These are phyloP conservation scores for Moniliella sp. DNA, from an alignment of 1,284 basidiomycete genomes.

Conservation along the genomic window DNA sequence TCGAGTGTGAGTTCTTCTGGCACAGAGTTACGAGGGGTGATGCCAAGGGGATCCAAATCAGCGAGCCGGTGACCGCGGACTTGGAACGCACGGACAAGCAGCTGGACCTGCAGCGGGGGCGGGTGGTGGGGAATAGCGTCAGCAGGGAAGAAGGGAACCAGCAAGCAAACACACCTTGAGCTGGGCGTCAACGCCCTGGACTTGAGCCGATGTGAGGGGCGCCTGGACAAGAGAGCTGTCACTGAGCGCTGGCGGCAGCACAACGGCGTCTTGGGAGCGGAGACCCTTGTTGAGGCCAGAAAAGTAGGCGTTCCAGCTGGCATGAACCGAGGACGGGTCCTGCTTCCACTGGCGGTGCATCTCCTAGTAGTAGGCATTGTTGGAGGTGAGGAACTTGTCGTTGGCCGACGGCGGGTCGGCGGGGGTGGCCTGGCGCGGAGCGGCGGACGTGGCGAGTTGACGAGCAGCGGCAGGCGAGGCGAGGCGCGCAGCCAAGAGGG, in stretches of 20 bases:
- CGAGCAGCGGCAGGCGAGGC: too few relatives aligned
- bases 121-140: too few relatives aligned
- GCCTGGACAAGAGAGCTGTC: too few relatives aligned
- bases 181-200: too few relatives aligned
- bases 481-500: too few relatives aligned
- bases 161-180: too few relatives aligned
- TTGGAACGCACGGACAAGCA: conserved; percentile 69
- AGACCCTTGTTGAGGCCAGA: conserved; percentile 73
- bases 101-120: conserved; percentile 22
- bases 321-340: conserved; percentile 69
- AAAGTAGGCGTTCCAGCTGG: conserved; percentile 87
- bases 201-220: too few relatives aligned
- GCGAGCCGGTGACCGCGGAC: conserved; percentile 92
- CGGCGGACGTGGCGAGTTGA: too few relatives aligned
- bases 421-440: too few relatives aligned
- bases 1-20: conserved; percentile 28
- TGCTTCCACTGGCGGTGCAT: conserved; percentile 36
- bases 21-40: conserved; percentile 43
- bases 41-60: conserved; percentile 79
- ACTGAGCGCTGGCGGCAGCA: conserved; percentile 50
- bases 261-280: conserved; percentile 60
- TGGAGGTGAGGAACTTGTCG: conserved; percentile 40
- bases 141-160: too few relatives aligned
- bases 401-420: conserved; percentile 16
- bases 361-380: conserved; percentile 85